Evolutionary conservation across 2,329 filamentous ascomycete species (phyloP).

Genomic region (Penicillium vulpinum): DNA sequence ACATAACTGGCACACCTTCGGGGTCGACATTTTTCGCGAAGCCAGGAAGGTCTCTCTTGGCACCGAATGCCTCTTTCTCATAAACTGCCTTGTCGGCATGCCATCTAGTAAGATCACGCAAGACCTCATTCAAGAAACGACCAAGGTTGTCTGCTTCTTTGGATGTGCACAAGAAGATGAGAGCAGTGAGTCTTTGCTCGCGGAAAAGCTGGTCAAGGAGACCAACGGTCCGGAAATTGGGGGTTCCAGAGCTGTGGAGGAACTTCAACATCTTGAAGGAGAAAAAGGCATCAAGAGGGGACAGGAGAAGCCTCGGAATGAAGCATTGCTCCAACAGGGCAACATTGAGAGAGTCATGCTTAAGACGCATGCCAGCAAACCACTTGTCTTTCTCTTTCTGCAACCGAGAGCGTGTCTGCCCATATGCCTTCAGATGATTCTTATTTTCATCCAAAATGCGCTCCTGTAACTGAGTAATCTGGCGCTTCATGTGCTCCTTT

Average conservation of each 20-base stretch:
- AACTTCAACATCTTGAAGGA: slow-evolving; percentile 83
- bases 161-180: slow-evolving; percentile 87
- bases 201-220: slow-evolving; percentile 83
- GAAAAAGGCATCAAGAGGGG: slow-evolving; percentile 84
- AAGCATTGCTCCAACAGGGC: slow-evolving; percentile 86
- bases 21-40: slow-evolving; percentile 74
- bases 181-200: slow-evolving; percentile 72
- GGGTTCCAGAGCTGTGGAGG: slow-evolving; percentile 78
- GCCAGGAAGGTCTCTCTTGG: slow-evolving; percentile 66
- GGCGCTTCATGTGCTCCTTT: slow-evolving; percentile 70
- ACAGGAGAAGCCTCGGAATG: slow-evolving; percentile 81
- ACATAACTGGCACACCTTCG: slow-evolving; percentile 67
- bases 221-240: slow-evolving; percentile 82
- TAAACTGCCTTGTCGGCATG: slow-evolving; percentile 75
- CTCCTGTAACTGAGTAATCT: slow-evolving; percentile 67
- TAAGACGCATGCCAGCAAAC: slow-evolving; percentile 68
- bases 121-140: slow-evolving; percentile 78
- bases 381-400: slow-evolving; percentile 74
- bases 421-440: slow-evolving; percentile 66
- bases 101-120: slow-evolving; percentile 81
- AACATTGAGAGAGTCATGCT: slow-evolving; percentile 68
- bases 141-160: slow-evolving; percentile 92
- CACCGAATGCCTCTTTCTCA: slow-evolving; percentile 76
- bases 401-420: slow-evolving; percentile 67
- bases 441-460: slow-evolving; percentile 72